Percentiles rank a stretch among this genome's conserved stretches.
These are phyloP conservation scores for Podospora comata DNA, from an alignment of 495 filamentous ascomycete species.

Conservation along the genomic window DNA sequence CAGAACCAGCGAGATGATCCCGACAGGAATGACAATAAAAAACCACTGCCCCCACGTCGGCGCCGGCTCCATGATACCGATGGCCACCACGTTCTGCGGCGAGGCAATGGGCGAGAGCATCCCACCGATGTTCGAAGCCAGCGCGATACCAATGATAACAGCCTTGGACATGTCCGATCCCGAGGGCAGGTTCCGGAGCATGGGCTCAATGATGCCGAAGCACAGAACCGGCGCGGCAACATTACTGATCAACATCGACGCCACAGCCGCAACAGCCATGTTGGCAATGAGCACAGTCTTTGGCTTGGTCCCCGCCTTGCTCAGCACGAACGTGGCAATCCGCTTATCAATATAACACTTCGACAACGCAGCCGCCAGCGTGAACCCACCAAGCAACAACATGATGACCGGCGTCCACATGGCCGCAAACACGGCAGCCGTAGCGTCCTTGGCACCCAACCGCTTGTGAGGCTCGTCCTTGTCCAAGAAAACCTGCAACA, in stretches of 20 bases:
- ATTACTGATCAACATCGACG: slow-evolving; percentile 99
- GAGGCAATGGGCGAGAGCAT: slow-evolving; percentile 95
- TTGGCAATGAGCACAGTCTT: slow-evolving; percentile 84
- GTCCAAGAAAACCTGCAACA: slow-evolving; percentile 77
- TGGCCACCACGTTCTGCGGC: slow-evolving; percentile 93
- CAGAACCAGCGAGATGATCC: slow-evolving; percentile 79
- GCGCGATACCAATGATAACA: slow-evolving; percentile 91
- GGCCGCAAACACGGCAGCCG: slow-evolving; percentile 77
- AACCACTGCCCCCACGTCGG: slow-evolving; percentile 96
- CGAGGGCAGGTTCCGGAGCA: slow-evolving; percentile 85
- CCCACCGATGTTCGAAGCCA: slow-evolving; percentile 92
- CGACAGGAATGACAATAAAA: slow-evolving; percentile 90
- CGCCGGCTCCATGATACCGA: slow-evolving; percentile 87
- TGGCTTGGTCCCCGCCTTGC: slow-evolving; percentile 89
- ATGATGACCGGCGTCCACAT: slow-evolving; percentile 99
- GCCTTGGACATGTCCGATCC: slow-evolving; percentile 93
- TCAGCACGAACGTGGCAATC: slow-evolving; percentile 94
- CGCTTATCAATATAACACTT: slow-evolving; percentile 97
- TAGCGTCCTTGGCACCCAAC: slow-evolving; percentile 69
- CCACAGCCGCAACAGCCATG: slow-evolving; percentile 97
- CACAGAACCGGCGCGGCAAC: slow-evolving; percentile 98
- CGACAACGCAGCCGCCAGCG: slow-evolving; percentile 88
- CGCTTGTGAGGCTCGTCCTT: slow-evolving; percentile 67
- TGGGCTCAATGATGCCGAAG: slow-evolving; percentile 94
- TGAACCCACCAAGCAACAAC: slow-evolving; percentile 94